A percentile compares a stretch with the other conserved stretches of the same genome.
Evolutionary conservation across 768 basidiomycete species (phyloP).

Genomic region (Pulveroboletus sp.): DNA sequence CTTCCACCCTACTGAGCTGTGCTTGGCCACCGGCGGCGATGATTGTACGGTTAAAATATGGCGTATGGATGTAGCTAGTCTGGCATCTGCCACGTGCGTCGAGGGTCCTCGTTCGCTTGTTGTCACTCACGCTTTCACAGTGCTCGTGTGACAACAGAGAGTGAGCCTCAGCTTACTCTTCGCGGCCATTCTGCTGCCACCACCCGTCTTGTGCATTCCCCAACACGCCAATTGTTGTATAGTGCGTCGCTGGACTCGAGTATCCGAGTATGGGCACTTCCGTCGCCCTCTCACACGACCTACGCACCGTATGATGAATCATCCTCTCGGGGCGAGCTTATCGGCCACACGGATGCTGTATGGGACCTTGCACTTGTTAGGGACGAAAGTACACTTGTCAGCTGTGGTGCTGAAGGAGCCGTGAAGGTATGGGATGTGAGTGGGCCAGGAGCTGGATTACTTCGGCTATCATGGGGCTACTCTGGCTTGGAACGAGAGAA

Average conservation of each 20-base stretch:
- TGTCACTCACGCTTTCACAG: constrained; percentile 33
- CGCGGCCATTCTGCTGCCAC: constrained; percentile 92
- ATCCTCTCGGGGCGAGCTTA: constrained; percentile 69
- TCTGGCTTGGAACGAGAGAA: constrained; percentile 50
- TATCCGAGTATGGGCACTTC: constrained; percentile 87
- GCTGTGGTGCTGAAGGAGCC: constrained; percentile 85
- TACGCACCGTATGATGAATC: constrained; percentile 89
- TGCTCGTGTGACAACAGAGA: constrained; percentile 70
- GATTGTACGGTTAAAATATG: constrained; percentile 96
- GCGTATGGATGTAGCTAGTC: constrained; percentile 74
- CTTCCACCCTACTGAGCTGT: constrained; percentile 82
- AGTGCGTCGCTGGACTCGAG: constrained; percentile 93
- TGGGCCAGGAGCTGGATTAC: constrained; percentile 52
- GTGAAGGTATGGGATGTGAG: constrained; percentile 94
- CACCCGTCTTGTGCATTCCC: constrained; percentile 78
- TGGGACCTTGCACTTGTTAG: constrained; percentile 91
- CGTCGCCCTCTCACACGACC: constrained; percentile 71
- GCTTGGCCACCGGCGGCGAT: constrained; percentile 90
- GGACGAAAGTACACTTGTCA: constrained; percentile 79
- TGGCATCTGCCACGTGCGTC: constrained; percentile 75
- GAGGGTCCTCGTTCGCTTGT: not conserved
- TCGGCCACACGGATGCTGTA: constrained; percentile 92
- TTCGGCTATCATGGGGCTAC: constrained; percentile 79
- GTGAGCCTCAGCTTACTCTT: constrained; percentile 89
- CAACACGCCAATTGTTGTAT: constrained; percentile 72